A percentile compares a stretch with the other conserved stretches of the same genome.
phyloP scores from a whole-genome alignment of 2,329 filamentous ascomycete genomes.

The Sporothrix brunneoviolacea region DNA sequence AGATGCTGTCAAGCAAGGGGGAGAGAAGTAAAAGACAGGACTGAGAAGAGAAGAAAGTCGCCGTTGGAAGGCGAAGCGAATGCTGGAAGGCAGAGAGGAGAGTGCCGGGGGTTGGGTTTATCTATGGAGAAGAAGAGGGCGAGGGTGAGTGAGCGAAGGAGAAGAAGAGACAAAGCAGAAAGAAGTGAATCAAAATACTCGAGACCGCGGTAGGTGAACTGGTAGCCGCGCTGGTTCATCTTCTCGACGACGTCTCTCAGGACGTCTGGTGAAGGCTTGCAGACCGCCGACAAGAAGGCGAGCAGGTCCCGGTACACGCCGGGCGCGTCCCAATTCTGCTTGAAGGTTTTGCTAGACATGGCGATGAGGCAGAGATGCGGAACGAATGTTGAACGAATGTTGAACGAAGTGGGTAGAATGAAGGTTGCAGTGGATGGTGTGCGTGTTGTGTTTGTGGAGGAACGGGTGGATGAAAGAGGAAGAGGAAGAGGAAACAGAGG shows the following conservation, averaged over 20 bases:
- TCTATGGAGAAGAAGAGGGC: neutral
- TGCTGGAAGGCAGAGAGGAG: neutral
- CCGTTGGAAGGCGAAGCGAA: neutral
- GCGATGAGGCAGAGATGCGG: neutral
- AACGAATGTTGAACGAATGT: too few species aligned
- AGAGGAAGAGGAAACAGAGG: neutral
- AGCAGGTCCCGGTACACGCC: slow-evolving; percentile 40
- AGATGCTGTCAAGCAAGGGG: neutral
- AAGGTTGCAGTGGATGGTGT: neutral
- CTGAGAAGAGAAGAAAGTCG: neutral
- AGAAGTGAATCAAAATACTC: slow-evolving; percentile 9
- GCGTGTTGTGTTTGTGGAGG: neutral
- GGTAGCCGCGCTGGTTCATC: slow-evolving; percentile 23
- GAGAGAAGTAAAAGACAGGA: neutral
- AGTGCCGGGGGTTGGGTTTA: too few species aligned
- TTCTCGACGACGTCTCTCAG: slow-evolving; percentile 23
- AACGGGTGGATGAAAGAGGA: neutral
- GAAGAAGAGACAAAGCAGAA: neutral
- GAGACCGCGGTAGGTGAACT: slow-evolving; percentile 18
- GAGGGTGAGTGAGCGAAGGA: neutral
- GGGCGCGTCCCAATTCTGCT: slow-evolving; percentile 32
- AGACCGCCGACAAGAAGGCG: slow-evolving; percentile 31
- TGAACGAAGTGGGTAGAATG: neutral
- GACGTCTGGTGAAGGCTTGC: slow-evolving; percentile 27
- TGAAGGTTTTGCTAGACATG: too few species aligned